Evolutionary conservation across 2,329 filamentous ascomycete species (phyloP), one percentile per base, ranked within the genome.

Genomic region (Paecilomyces sp.): DNA sequence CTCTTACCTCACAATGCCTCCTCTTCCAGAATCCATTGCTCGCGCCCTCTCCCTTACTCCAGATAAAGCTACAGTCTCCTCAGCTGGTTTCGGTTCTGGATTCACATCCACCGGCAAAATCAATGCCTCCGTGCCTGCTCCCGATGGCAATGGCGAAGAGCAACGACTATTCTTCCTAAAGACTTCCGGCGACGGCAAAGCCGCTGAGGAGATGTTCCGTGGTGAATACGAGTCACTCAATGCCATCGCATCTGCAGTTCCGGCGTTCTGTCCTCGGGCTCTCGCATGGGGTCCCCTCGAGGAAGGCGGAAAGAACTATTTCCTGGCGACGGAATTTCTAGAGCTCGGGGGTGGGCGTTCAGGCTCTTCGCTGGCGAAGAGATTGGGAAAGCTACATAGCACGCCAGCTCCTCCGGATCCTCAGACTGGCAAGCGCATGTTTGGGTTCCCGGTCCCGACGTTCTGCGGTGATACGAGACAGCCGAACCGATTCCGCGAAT

Each of bases 401-500:
- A 91, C 87, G 0, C 85, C 88, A 0, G 90, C 89, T 0, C 89
- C 90, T 1, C 28, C 60, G 15, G 66, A 71, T 50, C 63, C 67
- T 1, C 56, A 64, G 55, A 70, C 66, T 33, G 68, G 66, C 9
- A 64, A 63, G 18, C 87, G 0, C 73, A 82, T 11, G 85, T 97
- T 93, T 65, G 93, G 93, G 2, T 97, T 97, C 69, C 89, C 90
- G 0, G 87, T 88, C 0, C 78, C 88, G 0, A 97, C 92, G 0
- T 96, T 90, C 74, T 97, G 93, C 74, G 92, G 92, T 1, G 85
- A 90, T 54, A 94, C 91, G 7, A 83, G 83, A 50, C 93, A 97
- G 75, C 85, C 91, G 55, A 97, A 97, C 70, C 77, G 77, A 0
- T 96, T 84, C 77, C 83, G 80, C 55, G 76, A 79, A 5, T 88